Conservation (phyloP, 768 basidiomycete species). For the Panaeolus papilionaceus region DNA sequence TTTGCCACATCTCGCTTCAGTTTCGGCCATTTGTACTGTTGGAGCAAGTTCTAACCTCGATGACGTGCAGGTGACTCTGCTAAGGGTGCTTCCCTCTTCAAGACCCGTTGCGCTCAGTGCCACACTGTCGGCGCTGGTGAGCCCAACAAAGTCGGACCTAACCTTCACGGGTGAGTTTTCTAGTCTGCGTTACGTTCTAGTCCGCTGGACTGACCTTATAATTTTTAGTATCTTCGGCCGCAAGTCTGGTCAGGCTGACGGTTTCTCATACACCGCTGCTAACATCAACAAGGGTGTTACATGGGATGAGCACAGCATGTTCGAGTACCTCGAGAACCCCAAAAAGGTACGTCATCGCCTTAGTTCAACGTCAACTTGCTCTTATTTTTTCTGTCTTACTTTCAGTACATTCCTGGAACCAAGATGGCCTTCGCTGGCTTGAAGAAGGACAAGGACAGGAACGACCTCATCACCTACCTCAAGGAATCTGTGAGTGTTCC, state of each 20-base stretch:
- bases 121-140: slow-evolving; percentile 85
- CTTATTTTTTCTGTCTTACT: neutral
- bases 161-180: slow-evolving; percentile 83
- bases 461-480: slow-evolving; percentile 88
- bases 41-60: slow-evolving; percentile 12
- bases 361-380: neutral
- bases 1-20: slow-evolving; percentile 38
- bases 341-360: slow-evolving; percentile 73
- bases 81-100: slow-evolving; percentile 96
- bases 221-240: slow-evolving; percentile 76
- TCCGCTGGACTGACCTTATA: slow-evolving; percentile 5
- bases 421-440: slow-evolving; percentile 99
- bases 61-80: slow-evolving; percentile 68
- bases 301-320: slow-evolving; percentile 90
- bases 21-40: slow-evolving; percentile 40
- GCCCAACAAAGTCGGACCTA: slow-evolving; percentile 91
- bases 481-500: slow-evolving; percentile 68
- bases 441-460: slow-evolving; percentile 98
- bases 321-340: slow-evolving; percentile 96
- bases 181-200: neutral
- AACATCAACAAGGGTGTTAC: slow-evolving; percentile 93
- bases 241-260: slow-evolving; percentile 84
- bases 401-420: slow-evolving; percentile 91
- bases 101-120: slow-evolving; percentile 94
- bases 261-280: slow-evolving; percentile 92